A percentile compares a stretch with the other conserved stretches of the same genome.
Conservation (phyloP, 2,329 filamentous ascomycete species). For the Trichoderma aggressivum region DNA sequence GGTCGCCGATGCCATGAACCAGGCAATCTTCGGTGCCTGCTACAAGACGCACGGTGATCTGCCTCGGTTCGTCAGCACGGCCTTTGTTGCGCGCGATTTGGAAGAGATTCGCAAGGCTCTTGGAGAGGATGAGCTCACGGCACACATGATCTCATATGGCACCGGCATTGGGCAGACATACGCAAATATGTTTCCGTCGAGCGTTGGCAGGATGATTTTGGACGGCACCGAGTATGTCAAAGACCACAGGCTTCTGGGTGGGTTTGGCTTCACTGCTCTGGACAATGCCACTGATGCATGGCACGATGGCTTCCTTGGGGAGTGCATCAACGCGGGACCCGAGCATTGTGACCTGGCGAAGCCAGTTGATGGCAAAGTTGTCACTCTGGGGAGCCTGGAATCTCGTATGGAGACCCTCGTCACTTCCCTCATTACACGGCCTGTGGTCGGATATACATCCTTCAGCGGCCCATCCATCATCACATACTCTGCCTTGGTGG, state of each 20-base stretch:
- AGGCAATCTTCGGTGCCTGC: slow-evolving; percentile 44
- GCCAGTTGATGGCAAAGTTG: slow-evolving; percentile 26
- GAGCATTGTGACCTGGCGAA: slow-evolving; percentile 44
- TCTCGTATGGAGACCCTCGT: slow-evolving; percentile 40
- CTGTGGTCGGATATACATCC: slow-evolving; percentile 38
- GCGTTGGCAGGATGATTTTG: slow-evolving; percentile 47
- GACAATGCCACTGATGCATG: slow-evolving; percentile 49
- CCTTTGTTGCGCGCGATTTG: slow-evolving; percentile 46
- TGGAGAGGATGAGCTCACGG: slow-evolving; percentile 45
- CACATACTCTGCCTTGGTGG: slow-evolving; percentile 44
- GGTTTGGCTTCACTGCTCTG: slow-evolving; percentile 46
- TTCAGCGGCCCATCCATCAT: slow-evolving; percentile 42
- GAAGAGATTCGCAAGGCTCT: slow-evolving; percentile 47
- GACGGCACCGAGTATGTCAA: slow-evolving; percentile 48
- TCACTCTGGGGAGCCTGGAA: slow-evolving; percentile 37
- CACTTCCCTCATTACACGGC: slow-evolving; percentile 36
- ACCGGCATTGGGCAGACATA: slow-evolving; percentile 52
- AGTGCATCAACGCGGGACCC: slow-evolving; percentile 47
- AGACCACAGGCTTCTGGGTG: slow-evolving; percentile 44
- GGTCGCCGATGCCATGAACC: slow-evolving; percentile 44
- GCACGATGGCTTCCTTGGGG: slow-evolving; percentile 49
- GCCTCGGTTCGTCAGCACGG: slow-evolving; percentile 44
- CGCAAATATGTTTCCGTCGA: slow-evolving; percentile 48
- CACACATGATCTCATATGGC: slow-evolving; percentile 50
- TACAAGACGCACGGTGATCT: slow-evolving; percentile 43